Evolutionary conservation across 2,329 filamentous ascomycete species (phyloP).

Genomic region (Hypoxylon sp.): DNA sequence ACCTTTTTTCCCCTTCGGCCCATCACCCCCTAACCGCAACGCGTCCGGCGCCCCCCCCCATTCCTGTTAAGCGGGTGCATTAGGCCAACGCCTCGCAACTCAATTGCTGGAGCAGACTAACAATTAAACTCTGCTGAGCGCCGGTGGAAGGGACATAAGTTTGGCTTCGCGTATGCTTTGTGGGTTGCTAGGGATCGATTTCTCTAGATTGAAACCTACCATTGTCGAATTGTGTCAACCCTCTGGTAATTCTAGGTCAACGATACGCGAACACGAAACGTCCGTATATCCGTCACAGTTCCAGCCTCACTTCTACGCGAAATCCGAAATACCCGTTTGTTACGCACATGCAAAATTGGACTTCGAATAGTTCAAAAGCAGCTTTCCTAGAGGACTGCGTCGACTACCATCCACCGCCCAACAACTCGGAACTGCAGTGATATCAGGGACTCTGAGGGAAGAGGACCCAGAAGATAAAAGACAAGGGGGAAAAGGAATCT

Average conservation of each 20-base stretch:
- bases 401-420: neutral
- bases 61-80: constrained; percentile 32
- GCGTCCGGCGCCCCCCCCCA: constrained; percentile 25
- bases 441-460: constrained; percentile 12
- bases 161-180: constrained; percentile 22
- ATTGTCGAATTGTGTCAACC: constrained; percentile 31
- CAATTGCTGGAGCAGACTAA: constrained; percentile 27
- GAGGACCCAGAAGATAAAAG: constrained; percentile 13
- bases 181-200: constrained; percentile 16
- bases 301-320: constrained; percentile 2
- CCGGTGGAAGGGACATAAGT: constrained; percentile 30
- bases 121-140: constrained; percentile 33
- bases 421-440: neutral
- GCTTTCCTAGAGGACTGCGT: neutral
- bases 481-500: constrained; percentile 28
- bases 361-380: neutral
- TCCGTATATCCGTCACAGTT: constrained; percentile 22
- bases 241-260: constrained; percentile 17
- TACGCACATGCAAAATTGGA: constrained; percentile 20
- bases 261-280: constrained; percentile 31
- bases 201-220: constrained; percentile 32
- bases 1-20: constrained; percentile 9
- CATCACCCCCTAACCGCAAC: constrained; percentile 29
- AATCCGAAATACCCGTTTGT: constrained; percentile 5
- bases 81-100: constrained; percentile 31